Evolutionary conservation across 352 stramenopile species (phyloP).

Genomic region (Pythium sp.): DNA sequence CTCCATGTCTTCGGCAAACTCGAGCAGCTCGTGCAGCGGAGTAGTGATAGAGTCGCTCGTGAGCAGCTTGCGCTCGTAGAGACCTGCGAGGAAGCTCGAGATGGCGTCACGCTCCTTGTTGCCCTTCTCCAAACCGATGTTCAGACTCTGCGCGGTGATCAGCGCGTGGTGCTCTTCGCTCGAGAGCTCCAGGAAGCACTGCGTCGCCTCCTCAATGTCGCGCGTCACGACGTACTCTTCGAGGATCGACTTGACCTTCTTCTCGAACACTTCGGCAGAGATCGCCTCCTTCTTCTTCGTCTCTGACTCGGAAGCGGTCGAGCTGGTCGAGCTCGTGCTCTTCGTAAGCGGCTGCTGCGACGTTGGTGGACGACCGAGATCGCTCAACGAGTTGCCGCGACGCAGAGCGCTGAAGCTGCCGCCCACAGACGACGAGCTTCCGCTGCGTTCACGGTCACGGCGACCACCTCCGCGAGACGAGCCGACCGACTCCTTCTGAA

Average conservation of each 20-base stretch:
- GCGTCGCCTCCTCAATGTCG: constrained; percentile 75
- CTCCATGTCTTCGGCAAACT: constrained; percentile 78
- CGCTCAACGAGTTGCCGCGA: constrained; percentile 19
- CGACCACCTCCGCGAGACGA: constrained; percentile 17
- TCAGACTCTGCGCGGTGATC: constrained; percentile 51
- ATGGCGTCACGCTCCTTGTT: constrained; percentile 58
- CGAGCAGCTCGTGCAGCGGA: constrained; percentile 56
- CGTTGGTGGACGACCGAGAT: constrained; percentile 35
- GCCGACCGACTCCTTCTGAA: constrained; percentile 26
- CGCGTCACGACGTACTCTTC: constrained; percentile 84
- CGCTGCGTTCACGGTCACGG: constrained; percentile 55
- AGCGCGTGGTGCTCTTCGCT: constrained; percentile 41
- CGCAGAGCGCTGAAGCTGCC: constrained; percentile 14
- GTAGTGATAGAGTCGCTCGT: constrained; percentile 32
- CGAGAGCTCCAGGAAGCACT: constrained; percentile 58
- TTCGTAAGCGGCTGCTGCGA: constrained; percentile 25
- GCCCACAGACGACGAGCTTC: constrained; percentile 39
- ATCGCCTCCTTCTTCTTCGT: constrained; percentile 18
- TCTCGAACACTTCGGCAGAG: constrained; percentile 64
- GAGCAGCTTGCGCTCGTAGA: constrained; percentile 52
- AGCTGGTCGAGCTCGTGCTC: constrained; percentile 8
- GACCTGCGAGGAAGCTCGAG: constrained; percentile 45
- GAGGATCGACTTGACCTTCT: constrained; percentile 84
- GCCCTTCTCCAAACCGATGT: constrained; percentile 72
- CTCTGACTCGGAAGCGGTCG: constrained; percentile 5